Base-by-base conservation (phyloP, 371 early-diverging fungal species). In the Sporodiniella umbellata region DNA sequence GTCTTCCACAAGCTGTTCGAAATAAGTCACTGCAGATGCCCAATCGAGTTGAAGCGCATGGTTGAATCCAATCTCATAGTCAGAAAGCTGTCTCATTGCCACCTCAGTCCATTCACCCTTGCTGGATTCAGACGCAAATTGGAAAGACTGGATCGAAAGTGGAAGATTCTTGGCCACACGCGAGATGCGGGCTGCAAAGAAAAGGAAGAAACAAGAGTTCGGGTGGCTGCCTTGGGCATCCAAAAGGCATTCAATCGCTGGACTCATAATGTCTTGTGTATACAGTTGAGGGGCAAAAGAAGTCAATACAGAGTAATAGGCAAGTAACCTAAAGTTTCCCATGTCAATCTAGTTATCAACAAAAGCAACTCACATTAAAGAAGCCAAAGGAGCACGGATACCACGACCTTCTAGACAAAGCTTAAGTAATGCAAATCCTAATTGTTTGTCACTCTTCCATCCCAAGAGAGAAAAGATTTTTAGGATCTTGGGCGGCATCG, bases 21-120 rank as follows among this genome's bases (percentile, higher is more conserved):
- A 83, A 31, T 65, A 69, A 1, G 17, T 38, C 1, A 55, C 62
- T 1, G 82, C 81, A n/a, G 56, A 56, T 8, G 60, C 63, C 83
- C 83, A 85, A 14, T 83, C 67, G 33, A 82, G 45, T 28, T 65
- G 55, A n/a, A 85, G 62, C 0, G 75, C 71, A 15, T 72, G 58
- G 42, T 83, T 85, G 51, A 85, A 62, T 7, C 79, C 83, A 8
- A 81, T 58, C 46, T 85, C 85, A 48, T 85, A 81, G 33, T 78
- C 76, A 8, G 80, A 68, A 58, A 81, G 56, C 12, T 74, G 68
- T 38, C 72, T 67, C 60, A 84, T 66, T 2, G 76, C 65, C 1
- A 59, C 56, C 52, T 82, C 80, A 0, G 72, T 71, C 80, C 80
- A 81, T 49, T 79, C 80, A 0, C 67, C 74, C 35, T 68, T 67